Base-by-base conservation (phyloP, 768 basidiomycete species). In the Kwoniella botswanensis region DNA sequence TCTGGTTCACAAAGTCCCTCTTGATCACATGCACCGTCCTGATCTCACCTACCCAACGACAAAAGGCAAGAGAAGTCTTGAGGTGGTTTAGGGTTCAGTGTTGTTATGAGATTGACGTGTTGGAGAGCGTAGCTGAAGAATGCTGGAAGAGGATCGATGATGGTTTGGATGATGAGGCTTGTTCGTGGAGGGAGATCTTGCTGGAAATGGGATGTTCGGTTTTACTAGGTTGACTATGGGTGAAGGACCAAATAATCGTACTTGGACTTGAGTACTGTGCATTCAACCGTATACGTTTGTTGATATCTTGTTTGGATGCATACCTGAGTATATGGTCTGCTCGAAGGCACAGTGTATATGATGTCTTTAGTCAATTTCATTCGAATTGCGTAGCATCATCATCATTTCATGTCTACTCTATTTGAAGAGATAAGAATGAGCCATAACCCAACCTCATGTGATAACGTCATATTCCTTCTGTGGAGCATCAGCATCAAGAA, bases 181-280 rank as follows among this genome's bases (percentile, higher is more conserved):
- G 71, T 65, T 58, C 59, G 18, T 72, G 71, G 71, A 63, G 66
- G 53, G 71, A 72, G 58, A 68, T 72, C 50, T 59, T 72, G 67
- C 26, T 68, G 29, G 71, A 72, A 26, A 62, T 62, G 59, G 70
- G 65, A 3, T 66, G 64, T 56, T 58, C 70, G 21, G 70, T 66
- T 5, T 55, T 71, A 10, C 44, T 71, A 17, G 70, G 65, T 42
- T 66, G 57, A 59, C 13, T 12, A 56, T 56, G 35, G 35, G 35
- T 9, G 7, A 35, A 35, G 3, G 35, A 35, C 35, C 35, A 35
- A 35, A 9, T 35, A 35, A 6, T 7, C 6, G 35, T 35, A 0
- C 35, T 35, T 35, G 35, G 35, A 35, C 35, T 6, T 35, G 35
- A 7, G 7, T 35, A 35, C 35, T 35, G 35, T 35, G 35, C 35